These are phyloP conservation scores for Achaetomium macrosporum DNA, from an alignment of 2,329 filamentous ascomycete species.

Conservation along the genomic window DNA sequence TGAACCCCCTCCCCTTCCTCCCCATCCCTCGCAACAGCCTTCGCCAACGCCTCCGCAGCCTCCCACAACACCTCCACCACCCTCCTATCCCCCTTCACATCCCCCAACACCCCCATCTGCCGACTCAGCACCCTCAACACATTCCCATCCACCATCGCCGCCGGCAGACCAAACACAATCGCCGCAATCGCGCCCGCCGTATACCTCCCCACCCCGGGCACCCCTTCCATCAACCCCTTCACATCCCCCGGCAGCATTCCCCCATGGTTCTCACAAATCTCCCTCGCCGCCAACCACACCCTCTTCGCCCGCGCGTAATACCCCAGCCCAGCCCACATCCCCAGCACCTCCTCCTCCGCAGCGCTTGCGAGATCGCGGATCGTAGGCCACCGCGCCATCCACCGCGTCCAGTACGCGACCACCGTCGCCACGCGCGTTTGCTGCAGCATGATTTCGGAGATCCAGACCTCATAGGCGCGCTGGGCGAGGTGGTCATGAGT, in stretches of 20 bases:
- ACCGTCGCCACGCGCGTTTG: constrained; percentile 59
- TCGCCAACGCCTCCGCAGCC: constrained; percentile 50
- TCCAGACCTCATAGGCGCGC: constrained; percentile 61
- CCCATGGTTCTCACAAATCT: constrained; percentile 39
- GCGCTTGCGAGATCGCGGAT: constrained; percentile 51
- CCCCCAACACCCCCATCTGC: constrained; percentile 51
- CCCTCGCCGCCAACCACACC: constrained; percentile 51
- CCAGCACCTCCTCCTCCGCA: constrained; percentile 48
- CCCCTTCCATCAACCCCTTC: constrained; percentile 39
- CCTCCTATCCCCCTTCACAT: constrained; percentile 50
- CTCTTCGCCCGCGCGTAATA: constrained; percentile 60
- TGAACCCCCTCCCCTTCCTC: constrained; percentile 12
- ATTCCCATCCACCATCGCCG: constrained; percentile 59
- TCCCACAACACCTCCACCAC: constrained; percentile 52
- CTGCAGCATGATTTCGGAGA: constrained; percentile 62
- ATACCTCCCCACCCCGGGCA: constrained; percentile 57
- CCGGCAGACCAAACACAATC: constrained; percentile 55
- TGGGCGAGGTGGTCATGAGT: constrained; percentile 36
- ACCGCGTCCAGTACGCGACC: constrained; percentile 57
- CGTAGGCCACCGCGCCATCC: constrained; percentile 57
- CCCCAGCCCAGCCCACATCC: constrained; percentile 55
- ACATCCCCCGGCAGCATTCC: constrained; percentile 47
- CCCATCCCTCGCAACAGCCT: constrained; percentile 41
- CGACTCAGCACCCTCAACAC: constrained; percentile 55
- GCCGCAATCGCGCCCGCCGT: constrained; percentile 58